Conservation (phyloP, 2,329 filamentous ascomycete genomes). For the Aureobasidium melanogenum region DNA sequence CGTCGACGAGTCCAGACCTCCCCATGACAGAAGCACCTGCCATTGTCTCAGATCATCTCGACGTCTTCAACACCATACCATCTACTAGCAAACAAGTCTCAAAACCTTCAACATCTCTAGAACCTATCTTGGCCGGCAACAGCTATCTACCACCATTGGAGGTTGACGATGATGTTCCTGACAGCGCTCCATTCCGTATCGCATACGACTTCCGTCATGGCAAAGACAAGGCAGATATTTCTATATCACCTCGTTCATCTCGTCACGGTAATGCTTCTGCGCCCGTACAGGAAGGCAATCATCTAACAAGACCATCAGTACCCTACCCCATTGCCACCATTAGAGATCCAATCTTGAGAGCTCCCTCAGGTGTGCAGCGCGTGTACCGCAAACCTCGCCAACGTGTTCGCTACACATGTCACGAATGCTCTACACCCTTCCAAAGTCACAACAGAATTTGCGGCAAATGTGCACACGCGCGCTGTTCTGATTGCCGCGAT, state of each 20-base stretch:
- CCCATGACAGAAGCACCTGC: neutral
- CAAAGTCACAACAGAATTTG: slow-evolving; percentile 46
- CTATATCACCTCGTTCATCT: neutral
- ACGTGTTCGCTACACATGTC: slow-evolving; percentile 45
- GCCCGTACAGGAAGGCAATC: no score
- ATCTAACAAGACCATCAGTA: neutral
- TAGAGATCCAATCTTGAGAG: neutral
- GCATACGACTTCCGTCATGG: neutral
- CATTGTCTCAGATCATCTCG: neutral
- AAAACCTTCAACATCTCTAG: neutral
- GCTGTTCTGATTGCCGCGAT: slow-evolving; percentile 52
- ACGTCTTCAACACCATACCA: neutral
- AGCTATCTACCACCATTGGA: neutral
- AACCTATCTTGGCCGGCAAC: neutral
- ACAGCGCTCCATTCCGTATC: neutral
- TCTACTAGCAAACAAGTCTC: neutral
- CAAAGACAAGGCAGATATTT: neutral
- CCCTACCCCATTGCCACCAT: neutral
- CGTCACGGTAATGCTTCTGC: neutral
- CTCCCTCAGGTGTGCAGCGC: slow-evolving; percentile 20
- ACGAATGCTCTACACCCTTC: slow-evolving; percentile 53
- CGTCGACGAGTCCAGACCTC: neutral
- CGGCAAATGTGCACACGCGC: slow-evolving; percentile 50
- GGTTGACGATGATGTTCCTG: neutral
- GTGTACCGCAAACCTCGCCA: slow-evolving; percentile 37